These are phyloP conservation scores for Anthoceros angustus DNA, from an alignment of 225 moss, liverwort and hornwort species.

Conservation along the genomic window DNA sequence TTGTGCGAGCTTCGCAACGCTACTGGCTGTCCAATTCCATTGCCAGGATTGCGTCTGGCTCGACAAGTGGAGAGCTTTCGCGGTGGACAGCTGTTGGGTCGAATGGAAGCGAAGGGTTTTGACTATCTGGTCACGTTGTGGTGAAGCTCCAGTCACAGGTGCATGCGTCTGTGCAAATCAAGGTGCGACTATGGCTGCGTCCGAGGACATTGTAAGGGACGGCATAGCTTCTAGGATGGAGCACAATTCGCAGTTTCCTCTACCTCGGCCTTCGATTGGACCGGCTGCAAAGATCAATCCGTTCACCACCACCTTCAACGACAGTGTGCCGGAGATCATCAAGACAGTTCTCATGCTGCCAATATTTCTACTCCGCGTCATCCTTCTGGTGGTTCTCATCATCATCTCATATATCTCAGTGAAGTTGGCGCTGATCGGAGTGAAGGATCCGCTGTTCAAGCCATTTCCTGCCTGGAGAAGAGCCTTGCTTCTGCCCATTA, in stretches of 20 bases:
- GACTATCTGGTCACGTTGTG: too few species aligned
- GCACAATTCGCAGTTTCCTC: conserved; percentile 19
- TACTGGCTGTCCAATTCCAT: too few species aligned
- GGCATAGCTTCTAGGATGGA: not conserved
- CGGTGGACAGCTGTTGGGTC: too few species aligned
- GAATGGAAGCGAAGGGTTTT: too few species aligned
- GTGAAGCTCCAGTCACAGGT: too few species aligned
- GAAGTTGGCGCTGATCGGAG: conserved; percentile 31
- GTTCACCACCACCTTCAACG: conserved; percentile 33
- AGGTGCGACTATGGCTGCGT: not conserved
- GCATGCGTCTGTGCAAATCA: too few species aligned
- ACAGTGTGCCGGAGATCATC: conserved; percentile 29
- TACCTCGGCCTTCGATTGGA: conserved; percentile 34
- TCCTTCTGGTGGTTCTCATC: conserved; percentile 26
- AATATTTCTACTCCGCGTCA: conserved; percentile 25
- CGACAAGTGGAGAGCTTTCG: too few species aligned
- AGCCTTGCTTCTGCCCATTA: conserved; percentile 29
- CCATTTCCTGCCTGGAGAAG: conserved; percentile 36
- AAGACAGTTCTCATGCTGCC: conserved; percentile 31
- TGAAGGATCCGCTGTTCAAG: conserved; percentile 42
- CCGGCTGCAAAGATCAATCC: conserved; percentile 32
- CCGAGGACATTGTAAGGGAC: not conserved
- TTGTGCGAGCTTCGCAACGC: too few species aligned
- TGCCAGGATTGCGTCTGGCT: too few species aligned
- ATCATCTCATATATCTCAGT: conserved; percentile 22